Evolutionary conservation across 257 asterid species (phyloP).

Genomic region (Ajuga chamaepitys): DNA sequence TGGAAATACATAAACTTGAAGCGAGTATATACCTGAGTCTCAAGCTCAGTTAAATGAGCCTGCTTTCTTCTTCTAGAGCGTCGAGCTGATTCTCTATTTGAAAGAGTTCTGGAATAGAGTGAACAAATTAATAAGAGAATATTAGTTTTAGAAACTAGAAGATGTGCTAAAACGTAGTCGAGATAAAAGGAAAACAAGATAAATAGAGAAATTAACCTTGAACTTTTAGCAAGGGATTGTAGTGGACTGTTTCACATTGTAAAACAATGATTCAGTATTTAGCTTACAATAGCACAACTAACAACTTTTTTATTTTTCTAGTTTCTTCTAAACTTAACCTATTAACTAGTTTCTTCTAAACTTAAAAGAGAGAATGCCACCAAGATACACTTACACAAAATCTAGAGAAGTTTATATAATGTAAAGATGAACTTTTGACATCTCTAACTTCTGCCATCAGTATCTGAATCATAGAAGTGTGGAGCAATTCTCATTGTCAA

Average conservation of each 20-base stretch:
- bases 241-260: neutral
- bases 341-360: neutral
- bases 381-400: neutral
- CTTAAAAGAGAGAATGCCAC: neutral
- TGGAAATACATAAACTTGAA: neutral
- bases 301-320: neutral
- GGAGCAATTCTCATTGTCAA: neutral
- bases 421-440: neutral
- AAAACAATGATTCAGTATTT: neutral
- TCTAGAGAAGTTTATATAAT: no score
- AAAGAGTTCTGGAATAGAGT: constrained; percentile 71
- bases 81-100: constrained; percentile 99
- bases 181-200: neutral
- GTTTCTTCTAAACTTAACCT: no score
- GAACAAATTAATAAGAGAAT: constrained; percentile 28
- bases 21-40: constrained; percentile 56
- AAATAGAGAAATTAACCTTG: neutral
- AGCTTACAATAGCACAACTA: neutral
- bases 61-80: constrained; percentile 98
- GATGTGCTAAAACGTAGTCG: neutral
- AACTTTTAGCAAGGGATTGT: neutral
- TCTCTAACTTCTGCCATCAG: neutral
- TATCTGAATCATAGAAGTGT: neutral
- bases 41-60: constrained; percentile 95
- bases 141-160: constrained; percentile 58